Conservation (phyloP, 805 yeast genomes). For the Metschnikowia kofuensis region DNA sequence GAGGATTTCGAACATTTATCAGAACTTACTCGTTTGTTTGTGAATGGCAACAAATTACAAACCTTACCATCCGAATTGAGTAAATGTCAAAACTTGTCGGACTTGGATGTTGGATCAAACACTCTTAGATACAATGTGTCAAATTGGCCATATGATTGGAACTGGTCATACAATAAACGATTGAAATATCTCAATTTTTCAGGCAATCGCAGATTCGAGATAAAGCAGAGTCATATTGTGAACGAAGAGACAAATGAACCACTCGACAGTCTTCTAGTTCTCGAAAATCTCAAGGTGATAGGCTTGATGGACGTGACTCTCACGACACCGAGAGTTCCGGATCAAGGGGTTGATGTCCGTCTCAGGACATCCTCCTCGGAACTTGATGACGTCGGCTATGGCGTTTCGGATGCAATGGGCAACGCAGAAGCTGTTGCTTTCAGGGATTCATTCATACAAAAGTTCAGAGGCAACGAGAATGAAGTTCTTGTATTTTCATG, state of each 20-base stretch:
- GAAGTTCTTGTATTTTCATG: conserved; percentile 65
- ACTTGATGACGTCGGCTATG: conserved; percentile 73
- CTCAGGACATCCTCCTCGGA: conserved; percentile 87
- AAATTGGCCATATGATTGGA: conserved; percentile 96
- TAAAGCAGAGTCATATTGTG: conserved; percentile 59
- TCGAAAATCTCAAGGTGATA: conserved; percentile 66
- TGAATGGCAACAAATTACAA: conserved; percentile 82
- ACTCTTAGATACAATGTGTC: conserved; percentile 87
- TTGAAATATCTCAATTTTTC: conserved; percentile 83
- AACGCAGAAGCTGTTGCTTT: conserved; percentile 59
- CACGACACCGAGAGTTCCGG: conserved; percentile 85
- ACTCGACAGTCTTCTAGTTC: conserved; percentile 59
- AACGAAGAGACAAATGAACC: conserved; percentile 59
- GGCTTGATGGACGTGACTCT: conserved; percentile 96
- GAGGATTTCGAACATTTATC: conserved; percentile 73
- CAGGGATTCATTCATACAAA: conserved; percentile 83
- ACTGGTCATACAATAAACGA: conserved; percentile 83
- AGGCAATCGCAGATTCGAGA: conserved; percentile 89
- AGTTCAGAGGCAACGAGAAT: conserved; percentile 80
- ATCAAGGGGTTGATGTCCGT: conserved; percentile 77
- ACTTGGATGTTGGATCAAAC: conserved; percentile 89
- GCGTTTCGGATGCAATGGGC: conserved; percentile 88
- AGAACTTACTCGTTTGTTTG: conserved; percentile 55
- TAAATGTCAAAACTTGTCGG: conserved; percentile 57
- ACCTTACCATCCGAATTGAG: conserved; percentile 88